A percentile compares a stretch with the other conserved stretches of the same genome.
Conservation (phyloP, 768 basidiomycete genomes). For the Russula lepida region DNA sequence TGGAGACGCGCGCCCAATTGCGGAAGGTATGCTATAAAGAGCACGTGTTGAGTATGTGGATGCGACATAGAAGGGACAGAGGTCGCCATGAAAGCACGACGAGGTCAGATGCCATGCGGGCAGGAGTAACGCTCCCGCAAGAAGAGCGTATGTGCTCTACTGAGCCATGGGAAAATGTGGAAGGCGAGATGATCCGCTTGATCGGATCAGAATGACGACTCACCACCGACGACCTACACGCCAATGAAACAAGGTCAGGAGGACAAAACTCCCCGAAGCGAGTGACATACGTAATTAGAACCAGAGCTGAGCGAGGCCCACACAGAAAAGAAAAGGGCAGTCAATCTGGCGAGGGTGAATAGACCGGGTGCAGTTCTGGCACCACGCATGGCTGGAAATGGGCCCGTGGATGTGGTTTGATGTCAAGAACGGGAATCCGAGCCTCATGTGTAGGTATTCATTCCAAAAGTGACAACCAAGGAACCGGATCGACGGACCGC, state of each 20-base stretch:
- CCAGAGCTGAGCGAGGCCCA: constrained; percentile 56
- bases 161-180: neutral
- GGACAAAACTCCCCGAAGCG: neutral
- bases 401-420: neutral
- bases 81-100: neutral
- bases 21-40: constrained; percentile 66
- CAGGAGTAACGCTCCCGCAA: neutral
- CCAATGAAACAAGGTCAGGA: neutral
- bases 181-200: neutral
- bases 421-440: too few species aligned
- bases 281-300: constrained; percentile 60
- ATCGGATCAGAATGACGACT: constrained; percentile 2
- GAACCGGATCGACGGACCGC: neutral
- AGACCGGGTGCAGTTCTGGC: neutral
- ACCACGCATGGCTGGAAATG: neutral
- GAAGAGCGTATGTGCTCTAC: neutral
- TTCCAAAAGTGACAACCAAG: too few species aligned
- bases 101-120: neutral
- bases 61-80: neutral
- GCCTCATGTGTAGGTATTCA: too few species aligned
- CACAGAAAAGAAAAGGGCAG: constrained; percentile 42
- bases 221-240: constrained; percentile 34
- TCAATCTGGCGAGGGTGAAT: constrained; percentile 3
- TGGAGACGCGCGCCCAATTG: constrained; percentile 72
- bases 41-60: neutral